Evolutionary conservation across 345 rosid species (phyloP).

Genomic region (Hypericum androsaemum): DNA sequence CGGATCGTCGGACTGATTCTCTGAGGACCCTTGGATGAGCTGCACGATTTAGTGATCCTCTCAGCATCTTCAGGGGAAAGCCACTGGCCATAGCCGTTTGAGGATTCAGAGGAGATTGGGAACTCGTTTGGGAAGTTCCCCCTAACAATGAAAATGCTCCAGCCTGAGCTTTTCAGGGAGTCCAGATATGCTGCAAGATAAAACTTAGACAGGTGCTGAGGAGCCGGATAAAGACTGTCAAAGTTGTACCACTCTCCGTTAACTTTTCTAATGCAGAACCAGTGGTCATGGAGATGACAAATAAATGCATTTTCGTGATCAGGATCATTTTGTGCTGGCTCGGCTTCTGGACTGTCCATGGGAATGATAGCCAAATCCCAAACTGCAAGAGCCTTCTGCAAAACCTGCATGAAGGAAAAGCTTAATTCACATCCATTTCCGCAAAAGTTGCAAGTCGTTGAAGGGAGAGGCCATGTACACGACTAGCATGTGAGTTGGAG

Average conservation of each 20-base stretch:
- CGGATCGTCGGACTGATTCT: conserved; percentile 19
- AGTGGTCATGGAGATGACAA: conserved; percentile 91
- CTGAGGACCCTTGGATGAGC: conserved; percentile 27
- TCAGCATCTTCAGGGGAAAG: conserved; percentile 82
- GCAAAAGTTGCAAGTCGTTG: too few relatives aligned
- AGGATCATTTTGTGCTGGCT: conserved; percentile 85
- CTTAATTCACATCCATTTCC: background rate
- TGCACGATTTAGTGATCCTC: conserved; percentile 56
- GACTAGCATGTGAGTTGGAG: too few relatives aligned
- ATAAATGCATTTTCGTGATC: conserved; percentile 80
- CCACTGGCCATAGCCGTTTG: conserved; percentile 82
- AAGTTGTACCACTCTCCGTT: conserved; percentile 92
- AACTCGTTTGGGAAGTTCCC: conserved; percentile 85
- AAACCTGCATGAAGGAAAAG: conserved; percentile 41
- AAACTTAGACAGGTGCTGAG: conserved; percentile 78
- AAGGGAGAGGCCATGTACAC: too few relatives aligned
- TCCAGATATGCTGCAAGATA: conserved; percentile 80
- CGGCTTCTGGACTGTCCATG: conserved; percentile 76
- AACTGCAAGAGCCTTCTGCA: conserved; percentile 87
- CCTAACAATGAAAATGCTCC: conserved; percentile 87
- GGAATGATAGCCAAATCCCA: conserved; percentile 91
- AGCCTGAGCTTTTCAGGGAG: conserved; percentile 74
- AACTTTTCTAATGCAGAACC: conserved; percentile 90
- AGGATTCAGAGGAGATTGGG: conserved; percentile 62
- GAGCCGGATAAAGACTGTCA: conserved; percentile 85